A percentile compares a stretch with the other conserved stretches of the same genome.
phyloP scores from a whole-genome alignment of 2,329 filamentous ascomycete genomes.

The Fusarium piperis region DNA sequence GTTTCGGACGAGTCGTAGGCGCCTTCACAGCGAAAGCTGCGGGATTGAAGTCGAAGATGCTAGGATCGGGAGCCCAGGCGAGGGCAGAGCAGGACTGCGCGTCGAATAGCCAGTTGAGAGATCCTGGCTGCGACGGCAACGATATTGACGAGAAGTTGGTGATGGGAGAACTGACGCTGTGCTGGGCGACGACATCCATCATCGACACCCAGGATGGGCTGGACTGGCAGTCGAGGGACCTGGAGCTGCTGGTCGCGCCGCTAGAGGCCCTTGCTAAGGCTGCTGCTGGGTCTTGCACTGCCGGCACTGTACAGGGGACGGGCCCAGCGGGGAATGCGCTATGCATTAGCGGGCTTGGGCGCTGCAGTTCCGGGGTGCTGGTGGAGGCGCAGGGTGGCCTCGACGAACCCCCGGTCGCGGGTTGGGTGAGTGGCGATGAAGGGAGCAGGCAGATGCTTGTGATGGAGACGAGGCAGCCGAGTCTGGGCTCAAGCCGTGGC shows the following conservation, averaged over 20 bases:
- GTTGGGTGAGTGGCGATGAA: slow-evolving; percentile 10
- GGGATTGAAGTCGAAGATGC: slow-evolving; percentile 23
- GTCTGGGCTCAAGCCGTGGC: slow-evolving; percentile 35
- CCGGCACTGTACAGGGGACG: slow-evolving; percentile 35
- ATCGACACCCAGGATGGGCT: slow-evolving; percentile 24
- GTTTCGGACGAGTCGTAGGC: slow-evolving; percentile 28
- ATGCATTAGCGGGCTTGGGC: slow-evolving; percentile 35
- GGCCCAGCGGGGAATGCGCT: slow-evolving; percentile 32
- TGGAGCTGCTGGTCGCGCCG: slow-evolving; percentile 2
- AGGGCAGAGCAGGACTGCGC: slow-evolving; percentile 26
- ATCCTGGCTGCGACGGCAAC: slow-evolving; percentile 19
- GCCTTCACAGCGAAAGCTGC: slow-evolving; percentile 16
- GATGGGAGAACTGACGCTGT: slow-evolving; percentile 40
- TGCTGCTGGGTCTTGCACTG: slow-evolving; percentile 17
- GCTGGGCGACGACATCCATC: slow-evolving; percentile 40
- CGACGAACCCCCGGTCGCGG: slow-evolving; percentile 5
- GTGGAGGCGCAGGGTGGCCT: slow-evolving; percentile 30
- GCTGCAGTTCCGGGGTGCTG: slow-evolving; percentile 4
- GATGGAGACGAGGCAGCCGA: slow-evolving; percentile 3
- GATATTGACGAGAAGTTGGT: slow-evolving; percentile 30
- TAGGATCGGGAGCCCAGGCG: slow-evolving; percentile 33
- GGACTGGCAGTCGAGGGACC: slow-evolving; percentile 10
- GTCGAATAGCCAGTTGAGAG: slow-evolving; percentile 33
- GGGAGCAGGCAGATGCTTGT: slow-evolving; percentile 7
- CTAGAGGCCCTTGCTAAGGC: background rate